Percentiles rank a stretch among this genome's conserved stretches.
Conservation (phyloP, 257 asterid species). For the Rhazya stricta region DNA sequence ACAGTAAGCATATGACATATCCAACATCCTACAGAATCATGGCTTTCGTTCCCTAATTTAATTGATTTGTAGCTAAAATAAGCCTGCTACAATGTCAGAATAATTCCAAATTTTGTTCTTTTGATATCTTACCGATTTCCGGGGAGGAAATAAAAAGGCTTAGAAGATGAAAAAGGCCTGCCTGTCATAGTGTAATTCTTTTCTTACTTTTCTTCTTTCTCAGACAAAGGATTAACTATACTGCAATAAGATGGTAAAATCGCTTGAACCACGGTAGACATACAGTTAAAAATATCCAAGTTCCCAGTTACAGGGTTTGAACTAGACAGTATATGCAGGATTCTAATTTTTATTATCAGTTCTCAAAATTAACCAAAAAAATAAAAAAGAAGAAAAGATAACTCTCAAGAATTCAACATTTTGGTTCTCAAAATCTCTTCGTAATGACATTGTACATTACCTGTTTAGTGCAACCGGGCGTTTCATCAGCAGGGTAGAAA, state of each 20-base stretch:
- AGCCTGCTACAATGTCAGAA: neutral
- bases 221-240: neutral
- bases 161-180: neutral
- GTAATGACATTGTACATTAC: slow-evolving; percentile 25
- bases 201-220: neutral
- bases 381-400: neutral
- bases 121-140: too few relatives aligned
- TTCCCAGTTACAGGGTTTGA: neutral
- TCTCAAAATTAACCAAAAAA: neutral
- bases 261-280: neutral
- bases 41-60: neutral
- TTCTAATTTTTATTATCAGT: neutral
- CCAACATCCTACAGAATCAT: neutral
- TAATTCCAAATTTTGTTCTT: neutral
- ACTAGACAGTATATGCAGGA: neutral
- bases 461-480: slow-evolving; percentile 98
- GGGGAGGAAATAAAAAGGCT: neutral
- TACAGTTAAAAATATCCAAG: neutral
- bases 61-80: neutral
- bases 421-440: neutral
- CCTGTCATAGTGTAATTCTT: neutral
- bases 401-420: neutral
- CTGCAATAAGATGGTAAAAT: neutral
- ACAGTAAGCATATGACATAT: neutral
- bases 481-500: slow-evolving; percentile 98